Evolutionary conservation across 176 grass and related monocot species (phyloP).

Genomic region (Poa pratensis): DNA sequence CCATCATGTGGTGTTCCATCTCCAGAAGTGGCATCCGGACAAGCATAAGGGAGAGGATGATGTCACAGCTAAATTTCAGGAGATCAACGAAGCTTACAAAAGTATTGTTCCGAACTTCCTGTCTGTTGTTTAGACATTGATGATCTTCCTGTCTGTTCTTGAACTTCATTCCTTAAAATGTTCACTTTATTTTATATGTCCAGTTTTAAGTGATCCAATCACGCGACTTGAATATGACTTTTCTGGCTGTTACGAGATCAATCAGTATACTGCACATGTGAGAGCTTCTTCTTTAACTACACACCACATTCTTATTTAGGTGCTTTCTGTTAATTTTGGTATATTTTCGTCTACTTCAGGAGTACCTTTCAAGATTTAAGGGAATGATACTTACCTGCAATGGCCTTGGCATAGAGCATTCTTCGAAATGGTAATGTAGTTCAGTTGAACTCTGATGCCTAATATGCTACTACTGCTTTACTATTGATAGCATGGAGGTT

Average conservation of each 20-base stretch:
- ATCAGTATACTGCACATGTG: constrained; percentile 66
- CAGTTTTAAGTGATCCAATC: constrained; percentile 75
- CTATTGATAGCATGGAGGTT: background rate
- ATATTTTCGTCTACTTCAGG: constrained; percentile 51
- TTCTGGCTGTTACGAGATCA: constrained; percentile 67
- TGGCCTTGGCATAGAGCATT: constrained; percentile 74
- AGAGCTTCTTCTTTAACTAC: constrained; percentile 29
- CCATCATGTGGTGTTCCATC: background rate
- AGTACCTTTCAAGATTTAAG: constrained; percentile 86
- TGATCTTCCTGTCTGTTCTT: background rate
- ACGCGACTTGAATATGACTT: constrained; percentile 71
- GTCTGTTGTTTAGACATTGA: background rate
- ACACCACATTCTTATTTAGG: background rate
- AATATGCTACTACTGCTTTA: background rate
- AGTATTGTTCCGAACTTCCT: constrained; percentile 37
- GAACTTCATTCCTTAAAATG: background rate
- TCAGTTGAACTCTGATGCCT: constrained; percentile 5
- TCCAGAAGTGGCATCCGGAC: constrained; percentile 78
- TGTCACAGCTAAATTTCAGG: constrained; percentile 83
- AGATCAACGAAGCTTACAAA: constrained; percentile 80
- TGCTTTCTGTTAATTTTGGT: background rate
- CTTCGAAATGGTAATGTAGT: constrained; percentile 49
- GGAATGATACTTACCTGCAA: constrained; percentile 89
- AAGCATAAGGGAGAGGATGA: constrained; percentile 68
- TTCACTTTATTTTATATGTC: constrained; percentile 30